Evolutionary conservation across 805 yeast genomes (phyloP).

Genomic region (Candida coquimbonensis): DNA sequence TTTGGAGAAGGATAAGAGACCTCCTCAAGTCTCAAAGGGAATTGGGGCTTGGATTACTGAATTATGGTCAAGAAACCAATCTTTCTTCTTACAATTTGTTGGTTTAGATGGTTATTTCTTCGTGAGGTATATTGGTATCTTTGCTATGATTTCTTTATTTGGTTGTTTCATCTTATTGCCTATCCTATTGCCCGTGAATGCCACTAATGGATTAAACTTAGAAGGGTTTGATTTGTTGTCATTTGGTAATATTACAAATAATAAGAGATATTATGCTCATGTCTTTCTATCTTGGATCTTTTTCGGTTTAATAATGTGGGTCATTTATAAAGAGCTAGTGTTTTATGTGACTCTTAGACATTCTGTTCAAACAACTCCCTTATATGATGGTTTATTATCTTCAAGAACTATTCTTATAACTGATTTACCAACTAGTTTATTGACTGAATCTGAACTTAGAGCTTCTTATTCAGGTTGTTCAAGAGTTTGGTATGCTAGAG

Average conservation of each 20-base stretch:
- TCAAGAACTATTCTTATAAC: constrained; percentile 70
- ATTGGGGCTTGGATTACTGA: constrained; percentile 52
- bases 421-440: constrained; percentile 42
- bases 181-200: constrained; percentile 65
- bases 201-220: constrained; percentile 52
- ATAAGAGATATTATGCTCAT: constrained; percentile 66
- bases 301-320: constrained; percentile 58
- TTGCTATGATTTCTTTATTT: constrained; percentile 42
- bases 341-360: constrained; percentile 70
- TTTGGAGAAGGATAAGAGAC: constrained; percentile 33
- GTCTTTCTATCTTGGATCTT: constrained; percentile 69
- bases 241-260: constrained; percentile 53
- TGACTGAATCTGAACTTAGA: constrained; percentile 44
- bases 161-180: constrained; percentile 59
- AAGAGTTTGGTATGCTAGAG: constrained; percentile 57
- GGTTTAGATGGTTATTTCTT: constrained; percentile 77
- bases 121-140: constrained; percentile 54
- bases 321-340: constrained; percentile 67
- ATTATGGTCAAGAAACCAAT: constrained; percentile 47
- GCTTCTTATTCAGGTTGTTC: constrained; percentile 57
- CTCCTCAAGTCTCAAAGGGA: constrained; percentile 33
- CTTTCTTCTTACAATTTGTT: constrained; percentile 58
- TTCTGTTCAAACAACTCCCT: constrained; percentile 64
- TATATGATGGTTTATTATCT: constrained; percentile 60
- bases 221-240: constrained; percentile 61